These are phyloP conservation scores for Colletotrichum cereale DNA, from an alignment of 2,329 filamentous ascomycete genomes.

Conservation along the genomic window DNA sequence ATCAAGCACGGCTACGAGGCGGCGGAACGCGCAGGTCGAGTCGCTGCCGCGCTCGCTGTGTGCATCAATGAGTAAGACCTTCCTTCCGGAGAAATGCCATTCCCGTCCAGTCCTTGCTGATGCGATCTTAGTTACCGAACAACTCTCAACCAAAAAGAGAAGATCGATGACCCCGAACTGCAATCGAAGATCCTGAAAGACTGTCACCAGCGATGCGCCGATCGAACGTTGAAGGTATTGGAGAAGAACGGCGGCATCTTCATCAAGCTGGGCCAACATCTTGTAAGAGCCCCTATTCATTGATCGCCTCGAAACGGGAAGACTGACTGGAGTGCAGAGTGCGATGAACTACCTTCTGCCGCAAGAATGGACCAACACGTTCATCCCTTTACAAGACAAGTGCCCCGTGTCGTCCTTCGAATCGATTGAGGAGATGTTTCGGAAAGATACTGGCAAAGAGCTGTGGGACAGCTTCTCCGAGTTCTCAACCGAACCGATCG, in stretches of 20 bases:
- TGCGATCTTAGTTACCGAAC: conserved; percentile 78
- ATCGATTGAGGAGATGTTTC: conserved; percentile 89
- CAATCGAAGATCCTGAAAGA: conserved; percentile 77
- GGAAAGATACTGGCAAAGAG: conserved; percentile 81
- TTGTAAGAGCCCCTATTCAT: conserved; percentile 62
- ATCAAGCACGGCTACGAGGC: conserved; percentile 82
- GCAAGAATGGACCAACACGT: conserved; percentile 92
- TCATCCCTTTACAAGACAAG: conserved; percentile 94
- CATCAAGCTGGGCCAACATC: conserved; percentile 95
- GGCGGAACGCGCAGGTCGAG: conserved; percentile 81
- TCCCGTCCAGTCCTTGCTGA: conserved; percentile 45
- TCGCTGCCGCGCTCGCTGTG: conserved; percentile 78
- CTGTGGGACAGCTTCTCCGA: conserved; percentile 88
- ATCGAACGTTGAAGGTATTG: conserved; percentile 85
- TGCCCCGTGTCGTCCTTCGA: conserved; percentile 93
- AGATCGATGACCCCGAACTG: conserved; percentile 71
- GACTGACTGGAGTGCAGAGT: conserved; percentile 65
- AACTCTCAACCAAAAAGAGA: conserved; percentile 79
- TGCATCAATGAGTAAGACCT: conserved; percentile 85
- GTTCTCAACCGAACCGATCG: conserved; percentile 85
- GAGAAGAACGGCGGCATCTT: conserved; percentile 99
- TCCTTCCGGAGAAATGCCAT: no score
- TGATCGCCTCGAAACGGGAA: neutral
- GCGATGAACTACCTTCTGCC: conserved; percentile 96
- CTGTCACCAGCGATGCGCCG: conserved; percentile 93